phyloP scores from a whole-genome alignment of 1,139 yeast genomes.

The Candida gigantensis region DNA sequence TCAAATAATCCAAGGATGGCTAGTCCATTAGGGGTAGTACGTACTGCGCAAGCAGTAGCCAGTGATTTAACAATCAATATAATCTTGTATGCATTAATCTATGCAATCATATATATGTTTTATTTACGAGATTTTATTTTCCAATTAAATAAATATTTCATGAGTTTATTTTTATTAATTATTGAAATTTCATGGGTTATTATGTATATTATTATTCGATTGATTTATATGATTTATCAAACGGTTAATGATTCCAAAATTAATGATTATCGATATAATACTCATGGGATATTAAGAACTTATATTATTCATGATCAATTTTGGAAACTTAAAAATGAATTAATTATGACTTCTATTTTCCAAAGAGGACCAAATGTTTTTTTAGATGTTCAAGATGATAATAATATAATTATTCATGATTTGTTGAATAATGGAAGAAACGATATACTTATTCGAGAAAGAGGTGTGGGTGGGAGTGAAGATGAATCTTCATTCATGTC shows the following conservation, averaged over 20 bases:
- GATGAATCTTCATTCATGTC: constrained; percentile 1
- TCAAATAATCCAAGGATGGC: constrained; percentile 4
- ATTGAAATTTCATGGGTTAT: constrained; percentile 9
- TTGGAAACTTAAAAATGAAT: constrained; percentile 10
- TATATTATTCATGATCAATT: constrained; percentile 11
- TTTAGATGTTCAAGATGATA: constrained; percentile 9
- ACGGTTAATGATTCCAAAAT: constrained; percentile 9
- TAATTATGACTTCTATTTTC: constrained; percentile 12
- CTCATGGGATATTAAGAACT: constrained; percentile 12
- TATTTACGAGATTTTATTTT: constrained; percentile 8
- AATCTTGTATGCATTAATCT: constrained; percentile 8
- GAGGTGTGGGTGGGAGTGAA: no score
- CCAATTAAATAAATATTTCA: constrained; percentile 2
- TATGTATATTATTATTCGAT: constrained; percentile 8
- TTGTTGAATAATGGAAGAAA: neutral
- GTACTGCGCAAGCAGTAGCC: constrained; percentile 10
- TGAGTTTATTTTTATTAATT: constrained; percentile 1
- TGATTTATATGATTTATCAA: constrained; percentile 8
- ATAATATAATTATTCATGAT: constrained; percentile 4
- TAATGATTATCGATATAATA: constrained; percentile 10
- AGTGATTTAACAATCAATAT: constrained; percentile 11
- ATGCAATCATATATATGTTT: constrained; percentile 9
- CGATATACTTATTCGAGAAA: constrained; percentile 1
- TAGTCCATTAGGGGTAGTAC: constrained; percentile 8
- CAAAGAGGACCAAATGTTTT: constrained; percentile 13